Percentiles rank a stretch among this genome's conserved stretches.
These are phyloP conservation scores for Sporisorium sorghi DNA, from an alignment of 1,284 basidiomycete species.

Conservation along the genomic window DNA sequence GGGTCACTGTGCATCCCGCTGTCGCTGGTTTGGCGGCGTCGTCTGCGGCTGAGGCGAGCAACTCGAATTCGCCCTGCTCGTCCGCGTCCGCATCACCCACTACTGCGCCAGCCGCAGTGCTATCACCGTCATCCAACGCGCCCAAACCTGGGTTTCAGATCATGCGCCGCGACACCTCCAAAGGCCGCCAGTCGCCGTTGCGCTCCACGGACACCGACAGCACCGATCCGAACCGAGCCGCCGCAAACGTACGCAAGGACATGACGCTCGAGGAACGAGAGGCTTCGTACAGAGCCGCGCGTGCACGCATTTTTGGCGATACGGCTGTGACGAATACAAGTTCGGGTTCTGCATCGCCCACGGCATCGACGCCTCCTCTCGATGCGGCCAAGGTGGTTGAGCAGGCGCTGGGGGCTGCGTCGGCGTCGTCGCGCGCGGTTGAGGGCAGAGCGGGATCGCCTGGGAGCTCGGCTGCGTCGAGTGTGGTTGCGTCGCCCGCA, in stretches of 20 bases:
- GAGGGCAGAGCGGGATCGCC: conserved; percentile 16
- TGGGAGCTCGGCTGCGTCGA: conserved; percentile 26
- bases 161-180: conserved; percentile 55
- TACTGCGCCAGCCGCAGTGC: not conserved
- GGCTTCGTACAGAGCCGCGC: conserved; percentile 59
- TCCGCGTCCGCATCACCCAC: conserved; percentile 23
- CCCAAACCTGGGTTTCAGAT: conserved; percentile 43
- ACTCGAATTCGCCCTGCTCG: conserved; percentile 1
- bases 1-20: conserved; percentile 9
- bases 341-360: conserved; percentile 17
- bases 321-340: not conserved
- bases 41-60: not conserved
- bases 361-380: conserved; percentile 19
- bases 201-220: conserved; percentile 14
- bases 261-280: conserved; percentile 65
- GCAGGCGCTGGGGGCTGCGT: not conserved
- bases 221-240: conserved; percentile 27
- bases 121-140: conserved; percentile 7
- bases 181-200: conserved; percentile 16
- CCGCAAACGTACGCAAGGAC: conserved; percentile 47
- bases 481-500: conserved; percentile 23
- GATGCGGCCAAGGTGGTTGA: conserved; percentile 14
- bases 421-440: not conserved
- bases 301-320: conserved; percentile 60
- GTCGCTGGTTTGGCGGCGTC: conserved; percentile 1